Conservation (phyloP, 1,284 basidiomycete species). For the Trametes pubescens region DNA sequence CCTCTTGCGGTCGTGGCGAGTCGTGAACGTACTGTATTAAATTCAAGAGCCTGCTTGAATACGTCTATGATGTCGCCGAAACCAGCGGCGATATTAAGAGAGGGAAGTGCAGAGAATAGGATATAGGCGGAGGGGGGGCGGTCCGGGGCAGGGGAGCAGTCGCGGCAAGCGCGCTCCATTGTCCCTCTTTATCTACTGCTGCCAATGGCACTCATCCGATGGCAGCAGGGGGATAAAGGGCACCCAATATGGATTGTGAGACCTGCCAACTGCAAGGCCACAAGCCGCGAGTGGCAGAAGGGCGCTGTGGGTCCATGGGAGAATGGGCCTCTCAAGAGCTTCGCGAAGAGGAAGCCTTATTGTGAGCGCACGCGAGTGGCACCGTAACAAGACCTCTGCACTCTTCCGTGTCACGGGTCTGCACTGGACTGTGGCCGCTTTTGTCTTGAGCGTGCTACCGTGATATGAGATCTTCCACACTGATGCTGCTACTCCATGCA, state of each 20-base stretch:
- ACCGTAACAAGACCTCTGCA: constrained; percentile 13
- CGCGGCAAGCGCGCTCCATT: background rate
- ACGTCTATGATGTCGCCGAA: constrained; percentile 8
- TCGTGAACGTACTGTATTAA: background rate
- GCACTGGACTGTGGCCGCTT: background rate
- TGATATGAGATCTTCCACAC: background rate
- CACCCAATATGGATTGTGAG: constrained; percentile 5
- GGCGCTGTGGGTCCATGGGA: constrained; percentile 20
- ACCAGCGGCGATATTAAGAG: constrained; percentile 19
- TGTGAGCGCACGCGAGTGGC: constrained; percentile 12
- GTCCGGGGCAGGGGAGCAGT: background rate
- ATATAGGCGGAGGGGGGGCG: background rate
- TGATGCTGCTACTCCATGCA: too few relatives aligned
- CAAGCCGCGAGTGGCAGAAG: background rate
- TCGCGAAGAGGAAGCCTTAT: constrained; percentile 8
- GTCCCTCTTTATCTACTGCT: constrained; percentile 10
- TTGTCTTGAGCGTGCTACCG: background rate
- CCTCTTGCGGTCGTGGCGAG: background rate
- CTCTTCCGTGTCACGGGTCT: too few relatives aligned
- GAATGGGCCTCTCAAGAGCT: background rate
- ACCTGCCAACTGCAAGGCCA: background rate
- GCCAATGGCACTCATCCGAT: too few relatives aligned
- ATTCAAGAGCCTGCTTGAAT: constrained; percentile 17
- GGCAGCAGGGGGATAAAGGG: constrained; percentile 2
- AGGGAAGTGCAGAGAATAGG: background rate